Evolutionary conservation across 257 asterid species (phyloP).

Genomic region (Lavandula angustifolia): DNA sequence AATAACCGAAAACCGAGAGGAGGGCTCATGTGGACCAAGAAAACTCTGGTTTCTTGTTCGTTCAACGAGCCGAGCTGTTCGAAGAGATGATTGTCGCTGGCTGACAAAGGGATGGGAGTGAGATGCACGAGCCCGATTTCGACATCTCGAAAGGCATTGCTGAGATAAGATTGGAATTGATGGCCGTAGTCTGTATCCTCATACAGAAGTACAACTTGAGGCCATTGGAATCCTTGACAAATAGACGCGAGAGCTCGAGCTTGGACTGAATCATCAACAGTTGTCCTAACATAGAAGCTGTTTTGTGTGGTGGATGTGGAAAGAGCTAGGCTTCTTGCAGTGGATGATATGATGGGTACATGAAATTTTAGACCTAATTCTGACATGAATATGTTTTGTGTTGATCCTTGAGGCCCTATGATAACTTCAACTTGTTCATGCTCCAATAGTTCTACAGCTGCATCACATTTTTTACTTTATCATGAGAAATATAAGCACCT

Average conservation of each 20-base stretch:
- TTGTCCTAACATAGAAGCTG: slow-evolving; percentile 25
- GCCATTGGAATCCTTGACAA: slow-evolving; percentile 46
- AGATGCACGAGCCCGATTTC: slow-evolving; percentile 22
- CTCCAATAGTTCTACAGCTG: slow-evolving; percentile 42
- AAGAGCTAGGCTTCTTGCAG: slow-evolving; percentile 27
- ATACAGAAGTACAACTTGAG: slow-evolving; percentile 35
- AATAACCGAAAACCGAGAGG: slow-evolving; percentile 42
- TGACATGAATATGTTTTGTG: slow-evolving; percentile 26
- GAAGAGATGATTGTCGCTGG: slow-evolving; percentile 16
- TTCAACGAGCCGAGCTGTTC: slow-evolving; percentile 28
- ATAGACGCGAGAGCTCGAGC: slow-evolving; percentile 47
- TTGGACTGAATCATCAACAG: slow-evolving; percentile 36
- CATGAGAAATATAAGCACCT: no score
- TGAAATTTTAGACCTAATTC: slow-evolving; percentile 36
- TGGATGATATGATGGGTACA: slow-evolving; percentile 34
- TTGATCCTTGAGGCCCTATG: slow-evolving; percentile 38
- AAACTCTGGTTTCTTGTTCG: slow-evolving; percentile 36
- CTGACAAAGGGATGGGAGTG: slow-evolving; percentile 34
- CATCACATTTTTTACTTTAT: no score
- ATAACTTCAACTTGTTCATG: slow-evolving; percentile 43
- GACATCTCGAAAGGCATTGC: slow-evolving; percentile 32
- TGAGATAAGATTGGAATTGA: slow-evolving; percentile 38
- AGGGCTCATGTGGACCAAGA: slow-evolving; percentile 49
- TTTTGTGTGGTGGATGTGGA: background rate
- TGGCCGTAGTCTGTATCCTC: slow-evolving; percentile 43